phyloP scores from a whole-genome alignment of 768 basidiomycete species.

The Leucosporidium creatinivorum region DNA sequence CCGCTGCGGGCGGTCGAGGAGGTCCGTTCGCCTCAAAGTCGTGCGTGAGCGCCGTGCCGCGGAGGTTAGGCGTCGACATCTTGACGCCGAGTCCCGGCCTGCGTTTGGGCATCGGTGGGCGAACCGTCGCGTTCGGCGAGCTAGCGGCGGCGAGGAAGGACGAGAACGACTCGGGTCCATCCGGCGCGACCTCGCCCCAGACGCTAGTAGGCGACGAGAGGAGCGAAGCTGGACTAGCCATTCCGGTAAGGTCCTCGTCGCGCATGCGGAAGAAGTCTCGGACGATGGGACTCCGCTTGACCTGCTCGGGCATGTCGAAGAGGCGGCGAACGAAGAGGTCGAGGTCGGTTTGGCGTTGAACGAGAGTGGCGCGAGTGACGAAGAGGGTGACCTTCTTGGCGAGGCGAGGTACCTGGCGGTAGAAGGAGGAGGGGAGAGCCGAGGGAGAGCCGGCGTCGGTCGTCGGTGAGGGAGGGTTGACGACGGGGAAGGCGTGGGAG shows the following conservation, averaged over 20 bases:
- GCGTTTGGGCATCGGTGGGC: not conserved
- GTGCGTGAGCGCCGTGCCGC: not conserved
- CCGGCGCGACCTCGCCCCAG: not conserved
- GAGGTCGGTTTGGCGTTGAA: slow-evolving; percentile 23
- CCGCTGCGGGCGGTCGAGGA: not conserved
- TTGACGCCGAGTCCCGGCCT: slow-evolving; percentile 18
- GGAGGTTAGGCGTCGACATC: slow-evolving; percentile 19
- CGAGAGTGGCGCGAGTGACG: slow-evolving; percentile 19
- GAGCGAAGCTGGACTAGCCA: not conserved
- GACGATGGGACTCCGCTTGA: slow-evolving; percentile 20
- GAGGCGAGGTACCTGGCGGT: slow-evolving; percentile 20
- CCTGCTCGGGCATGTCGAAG: slow-evolving; percentile 19
- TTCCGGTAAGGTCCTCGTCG: not conserved
- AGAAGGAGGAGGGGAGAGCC: not conserved
- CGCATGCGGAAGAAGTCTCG: slow-evolving; percentile 24
- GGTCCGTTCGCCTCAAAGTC: not conserved
- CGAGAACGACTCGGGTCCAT: not conserved
- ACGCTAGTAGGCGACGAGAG: not conserved
- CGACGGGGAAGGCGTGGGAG: slow-evolving; percentile 20
- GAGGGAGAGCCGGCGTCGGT: not conserved
- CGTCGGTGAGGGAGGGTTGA: not conserved
- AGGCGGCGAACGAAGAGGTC: slow-evolving; percentile 24
- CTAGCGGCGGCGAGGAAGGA: not conserved
- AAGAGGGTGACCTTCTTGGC: slow-evolving; percentile 24
- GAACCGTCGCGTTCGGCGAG: slow-evolving; percentile 15